Evolutionary conservation across 1,139 yeast species (phyloP), one percentile per base, ranked within the genome.

Genomic region (Sugiyamaella sp.): DNA sequence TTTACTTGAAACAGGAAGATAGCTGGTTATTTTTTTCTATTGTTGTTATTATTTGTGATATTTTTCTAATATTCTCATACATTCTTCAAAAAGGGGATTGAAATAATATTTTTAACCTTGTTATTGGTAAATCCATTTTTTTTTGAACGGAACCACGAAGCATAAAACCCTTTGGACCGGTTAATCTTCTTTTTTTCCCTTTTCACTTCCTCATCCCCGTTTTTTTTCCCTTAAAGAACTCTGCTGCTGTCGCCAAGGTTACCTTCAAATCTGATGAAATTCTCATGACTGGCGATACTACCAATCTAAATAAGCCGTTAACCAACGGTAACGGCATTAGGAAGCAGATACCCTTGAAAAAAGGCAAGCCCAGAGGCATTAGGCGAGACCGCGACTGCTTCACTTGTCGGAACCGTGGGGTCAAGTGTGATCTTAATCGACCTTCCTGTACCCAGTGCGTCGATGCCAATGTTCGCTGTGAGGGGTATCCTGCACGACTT

Each of bases 381-480:
- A 54, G 65, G 25, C 47, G 60, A 35, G 65, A 61, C 39, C 54
- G 65, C 17, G 65, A 61, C 49, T 62, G 66, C 46, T 62, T 59
- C 40, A 62, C 63, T 3, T 62, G 66, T 49, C 53, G 55, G 33
- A 53, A 54, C 19, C 57, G 66, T 9, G 52, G 58, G 17, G 61
- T 62, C 37, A 62, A 62, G 41, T 62, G 66, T 44, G 66, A 62
- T 44, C 49, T 62, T 8, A 62, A 62, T 37, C 51, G 65, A 12
- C 66, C 66, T 3, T 25, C 56, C 2, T 62, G 66, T 38, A 44
- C 60, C 2, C 63, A 53, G 22, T 62, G 66, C 46, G 21, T 56
- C 1, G 54, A 59, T 1, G 63, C 60, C 17, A 50, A 48, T n/a
- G 35, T 62, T 14, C 22, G 19, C 14, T 62, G 66, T 42, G 64